These are phyloP conservation scores for Clarireedia hainanense DNA, from an alignment of 2,329 filamentous ascomycete genomes.

Conservation along the genomic window DNA sequence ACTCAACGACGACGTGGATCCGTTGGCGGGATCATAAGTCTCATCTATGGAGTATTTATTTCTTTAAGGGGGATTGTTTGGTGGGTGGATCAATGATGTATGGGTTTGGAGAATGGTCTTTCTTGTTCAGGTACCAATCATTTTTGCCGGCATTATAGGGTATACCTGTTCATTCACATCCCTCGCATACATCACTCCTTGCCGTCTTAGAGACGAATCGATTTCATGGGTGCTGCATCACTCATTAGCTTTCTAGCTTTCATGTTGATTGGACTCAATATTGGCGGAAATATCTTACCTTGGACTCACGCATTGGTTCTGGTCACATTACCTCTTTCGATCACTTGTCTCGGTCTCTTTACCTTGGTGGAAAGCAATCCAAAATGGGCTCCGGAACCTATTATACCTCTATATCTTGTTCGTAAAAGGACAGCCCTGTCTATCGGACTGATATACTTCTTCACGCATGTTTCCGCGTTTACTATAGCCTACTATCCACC, in stretches of 20 bases:
- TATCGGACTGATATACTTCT: constrained; percentile 64
- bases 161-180: constrained; percentile 51
- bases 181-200: constrained; percentile 33
- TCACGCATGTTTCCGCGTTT: constrained; percentile 49
- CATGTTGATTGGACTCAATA: constrained; percentile 63
- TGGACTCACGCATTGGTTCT: constrained; percentile 53
- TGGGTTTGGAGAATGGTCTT: constrained; percentile 73
- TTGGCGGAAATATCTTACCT: constrained; percentile 50
- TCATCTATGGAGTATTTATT: constrained; percentile 59
- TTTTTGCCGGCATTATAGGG: constrained; percentile 52
- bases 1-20: constrained; percentile 59
- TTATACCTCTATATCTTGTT: constrained; percentile 55
- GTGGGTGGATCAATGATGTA: constrained; percentile 59
- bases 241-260: constrained; percentile 57
- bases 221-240: constrained; percentile 60
- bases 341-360: constrained; percentile 41
- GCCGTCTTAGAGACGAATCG: constrained; percentile 45
- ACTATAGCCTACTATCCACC: constrained; percentile 64
- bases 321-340: constrained; percentile 14
- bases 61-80: constrained; percentile 58
- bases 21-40: constrained; percentile 63
- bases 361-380: constrained; percentile 42
- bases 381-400: constrained; percentile 38
- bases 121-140: constrained; percentile 59
- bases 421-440: constrained; percentile 57